Conservation (phyloP, 352 stramenopile genomes). For the Globisporangium takayamanum region DNA sequence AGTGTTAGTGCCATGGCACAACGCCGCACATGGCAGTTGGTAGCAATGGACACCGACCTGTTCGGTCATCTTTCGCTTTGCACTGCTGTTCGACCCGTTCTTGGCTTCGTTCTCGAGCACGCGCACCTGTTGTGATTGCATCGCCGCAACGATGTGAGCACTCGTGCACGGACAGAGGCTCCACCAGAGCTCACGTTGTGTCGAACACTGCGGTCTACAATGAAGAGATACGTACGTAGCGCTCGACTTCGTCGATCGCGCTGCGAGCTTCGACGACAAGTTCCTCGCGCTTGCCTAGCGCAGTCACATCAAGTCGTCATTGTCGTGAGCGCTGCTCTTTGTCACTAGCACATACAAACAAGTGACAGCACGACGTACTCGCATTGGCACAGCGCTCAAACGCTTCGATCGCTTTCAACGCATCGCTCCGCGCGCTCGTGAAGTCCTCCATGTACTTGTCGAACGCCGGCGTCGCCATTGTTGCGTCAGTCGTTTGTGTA, state of each 20-base stretch:
- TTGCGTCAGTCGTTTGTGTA: neutral
- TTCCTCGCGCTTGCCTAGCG: slow-evolving; percentile 34
- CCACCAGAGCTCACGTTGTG: no score
- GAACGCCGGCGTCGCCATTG: slow-evolving; percentile 22
- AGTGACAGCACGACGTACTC: slow-evolving; percentile 19
- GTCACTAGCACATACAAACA: neutral
- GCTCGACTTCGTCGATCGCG: slow-evolving; percentile 63
- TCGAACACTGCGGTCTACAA: no score
- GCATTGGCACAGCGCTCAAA: slow-evolving; percentile 24
- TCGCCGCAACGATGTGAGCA: no score
- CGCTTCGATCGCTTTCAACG: slow-evolving; percentile 40
- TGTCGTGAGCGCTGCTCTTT: neutral
- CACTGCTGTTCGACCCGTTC: slow-evolving; percentile 16
- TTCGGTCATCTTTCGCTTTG: slow-evolving; percentile 42
- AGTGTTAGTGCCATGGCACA: no score
- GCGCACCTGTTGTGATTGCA: slow-evolving; percentile 31
- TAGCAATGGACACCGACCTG: slow-evolving; percentile 14
- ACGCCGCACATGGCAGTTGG: neutral
- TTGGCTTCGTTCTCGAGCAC: slow-evolving; percentile 59
- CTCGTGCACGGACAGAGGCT: no score
- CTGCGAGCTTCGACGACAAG: slow-evolving; percentile 36
- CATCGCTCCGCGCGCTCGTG: slow-evolving; percentile 34
- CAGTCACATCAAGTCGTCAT: neutral
- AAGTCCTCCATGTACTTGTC: slow-evolving; percentile 55
- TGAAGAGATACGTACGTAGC: slow-evolving; percentile 32